phyloP scores from a whole-genome alignment of 2,329 filamentous ascomycete genomes.

The Ramularia endophylla region DNA sequence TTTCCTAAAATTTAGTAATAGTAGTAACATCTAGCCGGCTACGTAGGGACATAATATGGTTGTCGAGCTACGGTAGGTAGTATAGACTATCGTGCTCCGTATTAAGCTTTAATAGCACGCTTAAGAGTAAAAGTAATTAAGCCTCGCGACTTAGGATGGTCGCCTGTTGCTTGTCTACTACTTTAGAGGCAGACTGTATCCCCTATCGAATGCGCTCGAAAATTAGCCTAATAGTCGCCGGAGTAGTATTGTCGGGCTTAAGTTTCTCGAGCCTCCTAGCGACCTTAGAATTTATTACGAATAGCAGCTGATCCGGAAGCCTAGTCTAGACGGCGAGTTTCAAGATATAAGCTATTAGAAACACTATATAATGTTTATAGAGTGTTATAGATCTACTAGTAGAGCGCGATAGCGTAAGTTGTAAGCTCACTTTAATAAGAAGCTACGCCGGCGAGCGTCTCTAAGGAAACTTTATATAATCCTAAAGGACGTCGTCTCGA shows the following conservation, averaged over 20 bases:
- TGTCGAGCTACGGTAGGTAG: conserved; percentile 14
- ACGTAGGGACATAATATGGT: conserved; percentile 9
- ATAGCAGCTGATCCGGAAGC: conserved; percentile 3
- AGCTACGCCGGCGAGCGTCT: conserved; percentile 58
- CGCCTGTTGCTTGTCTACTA: too few relatives aligned
- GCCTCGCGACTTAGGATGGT: too few relatives aligned
- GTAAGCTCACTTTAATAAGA: conserved; percentile 52
- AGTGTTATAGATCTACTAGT: conserved; percentile 44
- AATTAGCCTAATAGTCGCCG: too few relatives aligned
- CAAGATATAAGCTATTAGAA: conserved; percentile 4
- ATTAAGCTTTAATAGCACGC: too few relatives aligned
- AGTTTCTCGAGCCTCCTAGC: conserved; percentile 8
- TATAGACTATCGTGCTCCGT: conserved; percentile 10
- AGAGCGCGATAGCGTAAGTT: conserved; percentile 45
- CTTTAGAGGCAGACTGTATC: too few relatives aligned
- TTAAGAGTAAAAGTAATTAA: too few relatives aligned
- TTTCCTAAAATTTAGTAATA: too few relatives aligned
- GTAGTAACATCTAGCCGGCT: too few relatives aligned
- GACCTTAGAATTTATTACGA: conserved; percentile 10
- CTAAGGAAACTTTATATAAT: conserved; percentile 49
- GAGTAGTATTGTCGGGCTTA: too few relatives aligned
- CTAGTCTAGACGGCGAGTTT: background rate
- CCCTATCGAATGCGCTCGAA: too few relatives aligned
- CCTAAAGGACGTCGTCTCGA: conserved; percentile 55
- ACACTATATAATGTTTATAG: conserved; percentile 11